Conservation (phyloP, 371 early-diverging fungal species). For the Haplosporangium sp. region DNA sequence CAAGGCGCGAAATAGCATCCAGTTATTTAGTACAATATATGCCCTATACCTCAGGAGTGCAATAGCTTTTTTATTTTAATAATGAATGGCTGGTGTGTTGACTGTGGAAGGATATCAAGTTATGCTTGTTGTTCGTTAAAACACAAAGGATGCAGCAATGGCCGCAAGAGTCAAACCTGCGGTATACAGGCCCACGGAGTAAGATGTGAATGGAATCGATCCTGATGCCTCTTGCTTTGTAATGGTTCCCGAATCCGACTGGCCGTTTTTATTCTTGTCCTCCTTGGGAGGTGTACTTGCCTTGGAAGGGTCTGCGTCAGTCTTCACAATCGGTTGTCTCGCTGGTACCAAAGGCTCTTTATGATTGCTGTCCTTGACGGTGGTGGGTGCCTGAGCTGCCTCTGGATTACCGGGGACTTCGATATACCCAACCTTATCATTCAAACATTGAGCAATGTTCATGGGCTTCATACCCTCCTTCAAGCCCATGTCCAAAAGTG, state of each 20-base stretch:
- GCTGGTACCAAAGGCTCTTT: neutral
- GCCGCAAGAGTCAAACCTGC: slow-evolving; percentile 35
- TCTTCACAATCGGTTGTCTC: too few species aligned
- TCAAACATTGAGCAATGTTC: slow-evolving; percentile 33
- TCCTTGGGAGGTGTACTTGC: too few species aligned
- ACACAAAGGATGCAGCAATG: slow-evolving; percentile 6
- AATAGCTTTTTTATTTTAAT: too few species aligned
- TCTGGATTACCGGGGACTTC: slow-evolving; percentile 17
- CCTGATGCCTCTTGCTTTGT: slow-evolving; percentile 1
- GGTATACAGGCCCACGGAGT: slow-evolving; percentile 14
- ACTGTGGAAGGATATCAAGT: too few species aligned
- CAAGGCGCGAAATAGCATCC: slow-evolving; percentile 2
- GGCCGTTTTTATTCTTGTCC: too few species aligned
- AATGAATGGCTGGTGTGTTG: too few species aligned
- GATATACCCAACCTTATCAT: slow-evolving; percentile 30
- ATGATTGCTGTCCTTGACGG: neutral
- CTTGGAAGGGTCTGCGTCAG: too few species aligned
- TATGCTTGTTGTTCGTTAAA: slow-evolving; percentile 9
- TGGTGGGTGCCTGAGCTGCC: neutral
- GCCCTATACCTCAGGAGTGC: too few species aligned
- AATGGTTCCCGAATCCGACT: too few species aligned
- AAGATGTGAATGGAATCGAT: neutral
- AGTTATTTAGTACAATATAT: neutral
- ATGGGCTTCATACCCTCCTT: slow-evolving; percentile 37
- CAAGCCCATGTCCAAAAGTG: slow-evolving; percentile 36